These are phyloP conservation scores for Yamadazyma pseudoaaseri DNA, from an alignment of 1,139 yeast species.

Conservation along the genomic window DNA sequence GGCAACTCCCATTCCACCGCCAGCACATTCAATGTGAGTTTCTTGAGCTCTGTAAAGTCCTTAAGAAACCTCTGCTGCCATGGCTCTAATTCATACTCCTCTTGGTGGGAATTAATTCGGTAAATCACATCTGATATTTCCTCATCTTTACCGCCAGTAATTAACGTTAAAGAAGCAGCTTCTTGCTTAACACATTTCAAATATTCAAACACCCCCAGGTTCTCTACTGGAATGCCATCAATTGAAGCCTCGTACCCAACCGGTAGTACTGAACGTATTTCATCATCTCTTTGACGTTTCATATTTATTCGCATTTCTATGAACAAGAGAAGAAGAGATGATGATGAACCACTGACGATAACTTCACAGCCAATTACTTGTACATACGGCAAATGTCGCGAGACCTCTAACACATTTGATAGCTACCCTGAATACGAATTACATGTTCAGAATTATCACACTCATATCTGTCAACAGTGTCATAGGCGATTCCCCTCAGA, in stretches of 20 bases:
- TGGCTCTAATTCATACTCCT: background rate
- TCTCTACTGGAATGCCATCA: constrained; percentile 8
- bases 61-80: constrained; percentile 4
- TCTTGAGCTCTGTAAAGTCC: constrained; percentile 11
- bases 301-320: constrained; percentile 4
- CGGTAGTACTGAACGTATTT: constrained; percentile 1
- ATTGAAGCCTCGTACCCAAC: constrained; percentile 2
- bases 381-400: constrained; percentile 1
- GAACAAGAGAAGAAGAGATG: constrained; percentile 15
- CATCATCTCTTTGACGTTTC: no score
- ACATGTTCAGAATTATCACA: constrained; percentile 25
- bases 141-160: background rate
- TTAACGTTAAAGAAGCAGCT: constrained; percentile 1
- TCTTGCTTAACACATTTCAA: constrained; percentile 11
- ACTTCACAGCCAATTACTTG: background rate
- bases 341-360: constrained; percentile 4
- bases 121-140: background rate
- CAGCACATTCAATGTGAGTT: background rate
- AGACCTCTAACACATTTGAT: constrained; percentile 13
- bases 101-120: background rate
- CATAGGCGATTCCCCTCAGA: constrained; percentile 39
- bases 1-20: constrained; percentile 17
- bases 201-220: constrained; percentile 25
- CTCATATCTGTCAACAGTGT: constrained; percentile 42
- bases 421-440: constrained; percentile 25